Base-by-base conservation (phyloP, 139 green algal species). In the Micractinium sp. region DNA sequence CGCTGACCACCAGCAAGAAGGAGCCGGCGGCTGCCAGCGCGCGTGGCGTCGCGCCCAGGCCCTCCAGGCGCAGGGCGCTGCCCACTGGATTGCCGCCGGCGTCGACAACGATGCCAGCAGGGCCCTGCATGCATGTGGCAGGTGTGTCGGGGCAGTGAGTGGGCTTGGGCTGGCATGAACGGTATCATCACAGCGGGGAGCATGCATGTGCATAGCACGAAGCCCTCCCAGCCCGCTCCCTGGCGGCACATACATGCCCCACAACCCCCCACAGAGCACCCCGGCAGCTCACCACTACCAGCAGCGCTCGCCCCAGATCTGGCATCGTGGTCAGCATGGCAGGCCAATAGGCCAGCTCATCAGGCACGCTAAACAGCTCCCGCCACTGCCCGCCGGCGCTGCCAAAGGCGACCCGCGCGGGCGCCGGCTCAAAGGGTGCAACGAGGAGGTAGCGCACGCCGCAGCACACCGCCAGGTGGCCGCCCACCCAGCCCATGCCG, bases 391-490 rank as follows among this genome's bases (percentile, higher is more conserved):
- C 35, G 35, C 74, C 47, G 23, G 31, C 35, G 29, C 69, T 29
- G 41, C 84, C 29, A 39, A 18, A 22, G 29, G 23, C 4, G 67
- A 31, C 31, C 12, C 60, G 35, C 20, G 31, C 15, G 23, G 69
- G 27, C 39, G 77, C n/a, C 39, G 60, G 73, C 38, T 85, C 19
- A 63, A 86, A 16, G 14, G 83, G 90, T 2, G 91, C 39, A 53
- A 92, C 81, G 81, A 94, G 90, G 87, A 94, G 81, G 71, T 93
- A 93, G 13, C 90, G 89, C 90, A 91, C 69, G 53, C 75, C 75
- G 33, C 88, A 89, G 81, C 81, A 89, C 66, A 92, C 66, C 39
- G 92, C 90, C 76, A 94, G 81, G 36, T 78, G 66, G 61, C 39
- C 39, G 5, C 88, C 92, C 88, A 93, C 76, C 90, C 90, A 94